Base-by-base conservation (phyloP, 495 filamentous ascomycete species). In the Hypoxylon trugodes region DNA sequence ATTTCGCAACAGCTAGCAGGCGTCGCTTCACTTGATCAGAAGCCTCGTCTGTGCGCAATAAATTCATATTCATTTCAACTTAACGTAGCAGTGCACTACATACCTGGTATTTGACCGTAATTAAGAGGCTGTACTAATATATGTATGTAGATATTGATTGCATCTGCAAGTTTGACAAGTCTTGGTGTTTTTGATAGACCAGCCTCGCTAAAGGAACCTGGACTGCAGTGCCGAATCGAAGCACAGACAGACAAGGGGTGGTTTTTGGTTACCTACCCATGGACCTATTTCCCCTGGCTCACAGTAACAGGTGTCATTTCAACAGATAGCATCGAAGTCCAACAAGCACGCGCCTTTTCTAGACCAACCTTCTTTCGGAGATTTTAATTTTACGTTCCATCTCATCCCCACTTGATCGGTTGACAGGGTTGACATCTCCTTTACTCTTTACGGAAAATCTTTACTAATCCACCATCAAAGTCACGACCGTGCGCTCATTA, bases 361-460 rank as follows among this genome's bases (percentile, higher is more conserved):
- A 45, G 58, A 56, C 57, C 64, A 61, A 45, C 52, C 58, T 67
- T 58, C 58, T 61, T 61, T 67, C 64, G 64, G 64, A 42, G 58
- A 61, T 61, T 62, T 61, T 58, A 61, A 67, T 61, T 62, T 67
- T 67, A 67, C 49, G 58, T 61, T 61, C 47, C 64, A 67, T 67
- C 35, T 40, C 16, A 49, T 41, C 58, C 48, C 64, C 58, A 67
- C 58, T 36, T 53, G 63, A 61, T 61, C 57, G 50, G 35, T 45
- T 42, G 32, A 21, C 51, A 53, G 19, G 51, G 43, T 49, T 61
- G 38, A 36, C 45, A 42, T 49, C 43, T 66, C 46, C 22, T 56
- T 66, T 57, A 19, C 63, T 33, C n/a, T 24, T 53, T 58, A 6
- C 2, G 45, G 56, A 40, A 60, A 61, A n/a, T 33, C 22, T 13